phyloP scores from a whole-genome alignment of 2,329 filamentous ascomycete species.

The Knoxdaviesia capensis region DNA sequence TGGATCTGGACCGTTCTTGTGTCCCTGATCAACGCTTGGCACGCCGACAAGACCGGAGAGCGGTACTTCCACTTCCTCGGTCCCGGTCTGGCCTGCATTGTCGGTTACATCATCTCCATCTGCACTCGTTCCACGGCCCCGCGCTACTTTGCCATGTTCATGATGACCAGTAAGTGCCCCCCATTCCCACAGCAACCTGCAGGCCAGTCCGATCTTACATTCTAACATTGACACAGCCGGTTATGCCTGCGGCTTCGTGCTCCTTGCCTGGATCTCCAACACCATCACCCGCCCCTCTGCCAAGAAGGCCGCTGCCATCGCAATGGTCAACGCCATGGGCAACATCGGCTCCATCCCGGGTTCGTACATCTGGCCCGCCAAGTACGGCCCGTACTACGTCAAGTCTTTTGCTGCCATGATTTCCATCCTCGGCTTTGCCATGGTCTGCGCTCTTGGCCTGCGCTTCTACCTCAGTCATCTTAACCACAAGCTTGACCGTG shows the following conservation, averaged over 20 bases:
- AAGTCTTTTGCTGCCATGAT: conserved; percentile 23
- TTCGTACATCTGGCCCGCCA: conserved; percentile 8
- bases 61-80: conserved; percentile 16
- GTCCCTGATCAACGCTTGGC: conserved; percentile 14
- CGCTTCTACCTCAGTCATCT: conserved; percentile 4
- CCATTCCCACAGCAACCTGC: neutral
- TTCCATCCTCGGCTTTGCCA: conserved; percentile 18
- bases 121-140: conserved; percentile 5
- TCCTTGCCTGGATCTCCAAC: conserved; percentile 5
- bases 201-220: neutral
- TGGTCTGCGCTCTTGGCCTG: conserved; percentile 5
- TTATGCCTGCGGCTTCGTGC: conserved; percentile 4
- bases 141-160: conserved; percentile 17
- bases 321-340: conserved; percentile 32
- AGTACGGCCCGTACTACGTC: conserved; percentile 12
- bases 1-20: conserved; percentile 10
- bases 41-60: conserved; percentile 17
- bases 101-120: conserved; percentile 9
- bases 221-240: conserved; percentile 1
- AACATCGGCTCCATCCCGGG: conserved; percentile 25
- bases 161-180: conserved; percentile 9
- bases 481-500: conserved; percentile 5
- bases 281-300: conserved; percentile 3
- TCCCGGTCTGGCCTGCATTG: conserved; percentile 7
- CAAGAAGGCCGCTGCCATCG: conserved; percentile 18